Percentiles rank a stretch among this genome's conserved stretches.
Evolutionary conservation across 768 basidiomycete genomes (phyloP).

Genomic region (Kwoniella pini): DNA sequence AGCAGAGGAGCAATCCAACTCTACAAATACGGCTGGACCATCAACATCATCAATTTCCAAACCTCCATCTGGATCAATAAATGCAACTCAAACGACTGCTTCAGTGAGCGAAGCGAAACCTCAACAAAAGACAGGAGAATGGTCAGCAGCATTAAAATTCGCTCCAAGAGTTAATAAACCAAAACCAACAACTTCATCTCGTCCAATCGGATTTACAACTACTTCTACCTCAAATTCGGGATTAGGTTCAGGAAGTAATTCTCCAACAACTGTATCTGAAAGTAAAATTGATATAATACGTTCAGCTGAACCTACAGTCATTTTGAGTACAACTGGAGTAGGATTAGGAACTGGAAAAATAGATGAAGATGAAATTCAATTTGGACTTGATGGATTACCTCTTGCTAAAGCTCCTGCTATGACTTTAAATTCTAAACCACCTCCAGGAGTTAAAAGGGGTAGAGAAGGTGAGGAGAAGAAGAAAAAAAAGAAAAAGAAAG

Average conservation of each 20-base stretch:
- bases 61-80: neutral
- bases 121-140: slow-evolving; percentile 23
- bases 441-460: slow-evolving; percentile 20
- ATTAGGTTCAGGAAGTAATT: neutral
- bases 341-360: neutral
- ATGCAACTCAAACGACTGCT: neutral
- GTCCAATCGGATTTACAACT: slow-evolving; percentile 18
- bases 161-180: slow-evolving; percentile 46
- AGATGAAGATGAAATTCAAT: slow-evolving; percentile 23
- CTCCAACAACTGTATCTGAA: neutral
- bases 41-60: slow-evolving; percentile 1
- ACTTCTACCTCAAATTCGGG: slow-evolving; percentile 8
- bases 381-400: slow-evolving; percentile 46
- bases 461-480: slow-evolving; percentile 25
- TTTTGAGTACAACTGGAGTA: neutral
- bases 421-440: slow-evolving; percentile 25
- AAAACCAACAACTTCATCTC: slow-evolving; percentile 20
- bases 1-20: slow-evolving; percentile 12
- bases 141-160: slow-evolving; percentile 49
- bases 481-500: slow-evolving; percentile 51
- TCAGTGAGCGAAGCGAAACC: neutral
- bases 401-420: slow-evolving; percentile 50
- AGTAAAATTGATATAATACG: slow-evolving; percentile 20
- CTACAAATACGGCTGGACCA: neutral
- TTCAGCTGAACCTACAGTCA: slow-evolving; percentile 18